Evolutionary conservation across 2,329 filamentous ascomycete genomes (phyloP).

Genomic region (Sporothrix euskadiensis): DNA sequence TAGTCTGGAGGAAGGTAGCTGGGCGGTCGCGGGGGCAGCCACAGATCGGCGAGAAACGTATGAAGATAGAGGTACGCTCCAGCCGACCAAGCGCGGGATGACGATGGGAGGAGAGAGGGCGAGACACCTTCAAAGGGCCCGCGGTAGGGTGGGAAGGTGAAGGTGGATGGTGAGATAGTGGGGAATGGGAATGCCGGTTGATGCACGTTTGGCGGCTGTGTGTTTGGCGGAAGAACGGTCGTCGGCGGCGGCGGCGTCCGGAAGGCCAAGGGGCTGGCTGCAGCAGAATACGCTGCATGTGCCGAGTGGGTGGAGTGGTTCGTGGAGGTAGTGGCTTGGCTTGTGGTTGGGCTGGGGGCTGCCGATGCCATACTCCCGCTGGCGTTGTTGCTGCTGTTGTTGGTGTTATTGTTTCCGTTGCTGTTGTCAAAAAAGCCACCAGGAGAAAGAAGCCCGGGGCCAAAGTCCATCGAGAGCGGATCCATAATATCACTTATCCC

Average conservation of each 20-base stretch:
- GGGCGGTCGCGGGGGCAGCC: not conserved
- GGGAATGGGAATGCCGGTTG: not conserved
- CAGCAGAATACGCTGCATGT: not conserved
- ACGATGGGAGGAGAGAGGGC: not conserved
- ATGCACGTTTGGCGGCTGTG: not conserved
- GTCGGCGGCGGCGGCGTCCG: not conserved
- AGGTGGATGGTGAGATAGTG: too few species aligned
- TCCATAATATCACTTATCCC: not conserved
- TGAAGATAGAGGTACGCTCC: slow-evolving; percentile 2
- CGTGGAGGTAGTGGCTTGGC: not conserved
- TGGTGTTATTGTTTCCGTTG: not conserved
- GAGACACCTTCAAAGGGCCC: not conserved
- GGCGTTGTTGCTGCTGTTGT: not conserved
- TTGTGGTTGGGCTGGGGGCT: not conserved
- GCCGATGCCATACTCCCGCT: not conserved
- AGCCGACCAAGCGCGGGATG: not conserved
- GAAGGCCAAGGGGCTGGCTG: not conserved
- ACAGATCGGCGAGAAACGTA: not conserved
- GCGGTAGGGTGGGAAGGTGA: not conserved
- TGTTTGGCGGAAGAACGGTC: not conserved
- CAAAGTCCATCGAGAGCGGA: not conserved
- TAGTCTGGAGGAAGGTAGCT: not conserved
- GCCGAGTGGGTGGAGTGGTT: slow-evolving; percentile 1
- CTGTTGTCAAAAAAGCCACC: not conserved
- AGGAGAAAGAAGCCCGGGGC: not conserved